A percentile compares a stretch with the other conserved stretches of the same genome.
phyloP scores from a whole-genome alignment of 2,329 filamentous ascomycete genomes.

The Endothia cerciana region DNA sequence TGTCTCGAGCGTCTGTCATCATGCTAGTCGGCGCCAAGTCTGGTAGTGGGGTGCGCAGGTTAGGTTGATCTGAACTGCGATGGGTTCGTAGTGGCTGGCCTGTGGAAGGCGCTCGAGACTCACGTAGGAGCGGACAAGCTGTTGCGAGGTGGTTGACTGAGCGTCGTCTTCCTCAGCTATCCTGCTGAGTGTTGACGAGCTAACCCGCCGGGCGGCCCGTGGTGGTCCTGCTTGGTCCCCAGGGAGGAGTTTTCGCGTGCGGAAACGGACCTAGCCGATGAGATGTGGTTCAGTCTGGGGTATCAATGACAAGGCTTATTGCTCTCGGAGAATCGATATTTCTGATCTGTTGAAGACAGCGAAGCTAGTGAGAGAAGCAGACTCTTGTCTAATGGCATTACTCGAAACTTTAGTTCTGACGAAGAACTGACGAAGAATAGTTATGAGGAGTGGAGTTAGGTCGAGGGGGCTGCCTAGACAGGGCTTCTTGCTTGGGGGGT shows the following conservation, averaged over 20 bases:
- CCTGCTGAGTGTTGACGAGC: background rate
- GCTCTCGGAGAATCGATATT: background rate
- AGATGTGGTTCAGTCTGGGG: constrained; percentile 6
- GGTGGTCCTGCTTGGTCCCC: background rate
- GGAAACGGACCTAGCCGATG: background rate
- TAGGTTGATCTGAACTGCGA: background rate
- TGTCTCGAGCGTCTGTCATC: constrained; percentile 46
- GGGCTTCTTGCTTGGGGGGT: background rate
- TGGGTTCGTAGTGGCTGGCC: background rate
- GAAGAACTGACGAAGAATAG: background rate
- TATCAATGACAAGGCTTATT: background rate
- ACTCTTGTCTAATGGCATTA: constrained; percentile 3
- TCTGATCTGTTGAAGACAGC: background rate
- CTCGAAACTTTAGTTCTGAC: background rate
- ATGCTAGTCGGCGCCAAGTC: background rate
- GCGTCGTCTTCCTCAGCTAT: constrained; percentile 1
- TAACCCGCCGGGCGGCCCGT: background rate
- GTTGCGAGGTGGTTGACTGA: background rate
- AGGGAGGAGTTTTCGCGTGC: background rate
- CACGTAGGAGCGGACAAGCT: background rate
- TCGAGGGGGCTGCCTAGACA: background rate
- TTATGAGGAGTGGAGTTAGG: constrained; percentile 5
- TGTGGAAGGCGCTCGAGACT: constrained; percentile 1
- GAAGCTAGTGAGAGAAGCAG: background rate
- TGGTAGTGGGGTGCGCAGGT: background rate